Conservation (phyloP, 208 protist species). For the Naegleria fowleri region DNA sequence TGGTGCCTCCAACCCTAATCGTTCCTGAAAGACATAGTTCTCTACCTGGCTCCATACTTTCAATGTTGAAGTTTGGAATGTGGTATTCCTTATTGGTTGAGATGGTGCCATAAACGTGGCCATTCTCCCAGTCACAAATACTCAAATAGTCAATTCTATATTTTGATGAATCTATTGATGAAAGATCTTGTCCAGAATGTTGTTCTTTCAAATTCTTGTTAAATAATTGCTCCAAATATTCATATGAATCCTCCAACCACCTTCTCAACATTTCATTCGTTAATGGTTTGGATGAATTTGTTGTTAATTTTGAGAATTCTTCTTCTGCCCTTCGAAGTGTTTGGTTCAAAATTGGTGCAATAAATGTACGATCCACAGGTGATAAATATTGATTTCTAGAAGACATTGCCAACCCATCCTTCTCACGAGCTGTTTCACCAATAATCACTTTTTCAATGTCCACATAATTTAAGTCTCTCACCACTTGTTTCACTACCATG, state of each 20-base stretch:
- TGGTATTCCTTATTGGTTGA: background rate
- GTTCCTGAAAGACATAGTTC: background rate
- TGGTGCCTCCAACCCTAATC: background rate
- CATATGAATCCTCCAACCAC: background rate
- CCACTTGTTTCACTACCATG: constrained; percentile 46
- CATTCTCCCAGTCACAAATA: background rate
- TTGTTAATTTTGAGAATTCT: too few species aligned
- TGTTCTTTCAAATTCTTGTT: background rate
- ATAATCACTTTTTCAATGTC: constrained; percentile 36
- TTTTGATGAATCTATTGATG: too few species aligned
- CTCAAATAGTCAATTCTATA: background rate
- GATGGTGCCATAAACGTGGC: background rate
- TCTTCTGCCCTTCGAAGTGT: background rate
- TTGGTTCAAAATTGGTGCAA: background rate
- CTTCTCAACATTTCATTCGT: background rate
- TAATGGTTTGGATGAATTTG: background rate
- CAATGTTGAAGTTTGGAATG: background rate
- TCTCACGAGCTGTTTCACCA: constrained; percentile 46
- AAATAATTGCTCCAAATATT: background rate
- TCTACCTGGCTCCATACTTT: background rate
- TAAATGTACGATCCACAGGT: background rate
- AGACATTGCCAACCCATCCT: constrained; percentile 63
- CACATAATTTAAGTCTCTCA: constrained; percentile 54
- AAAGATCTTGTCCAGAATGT: background rate
- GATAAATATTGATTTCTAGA: constrained; percentile 8